phyloP scores from a whole-genome alignment of 805 yeast species.

The Martiniozyma abietophila region DNA sequence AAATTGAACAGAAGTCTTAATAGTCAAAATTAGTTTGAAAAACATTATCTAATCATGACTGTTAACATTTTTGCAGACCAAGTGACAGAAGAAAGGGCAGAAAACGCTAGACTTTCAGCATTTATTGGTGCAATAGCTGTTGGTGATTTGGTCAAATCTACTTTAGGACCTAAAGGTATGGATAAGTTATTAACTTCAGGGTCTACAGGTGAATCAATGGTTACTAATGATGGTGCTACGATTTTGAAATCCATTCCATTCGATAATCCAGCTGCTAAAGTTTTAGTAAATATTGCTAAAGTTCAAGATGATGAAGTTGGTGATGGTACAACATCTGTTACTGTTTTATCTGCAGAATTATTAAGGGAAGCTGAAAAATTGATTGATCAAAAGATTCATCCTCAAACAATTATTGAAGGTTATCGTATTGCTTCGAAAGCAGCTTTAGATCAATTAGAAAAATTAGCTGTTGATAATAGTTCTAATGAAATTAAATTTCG shows the following conservation, averaged over 20 bases:
- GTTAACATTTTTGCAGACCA: conserved; percentile 96
- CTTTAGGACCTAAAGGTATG: conserved; percentile 98
- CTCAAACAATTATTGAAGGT: conserved; percentile 96
- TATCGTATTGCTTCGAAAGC: conserved; percentile 79
- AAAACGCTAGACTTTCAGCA: conserved; percentile 94
- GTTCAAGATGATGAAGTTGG: conserved; percentile 99
- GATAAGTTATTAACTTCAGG: conserved; percentile 89
- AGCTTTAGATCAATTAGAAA: conserved; percentile 75
- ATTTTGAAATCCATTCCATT: conserved; percentile 88
- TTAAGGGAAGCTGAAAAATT: conserved; percentile 90
- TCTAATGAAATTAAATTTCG: conserved; percentile 49
- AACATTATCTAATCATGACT: conserved; percentile 50
- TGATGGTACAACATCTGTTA: conserved; percentile 96
- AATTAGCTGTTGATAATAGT: conserved; percentile 67
- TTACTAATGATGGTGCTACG: conserved; percentile 98
- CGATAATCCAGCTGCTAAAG: conserved; percentile 96
- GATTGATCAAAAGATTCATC: conserved; percentile 89
- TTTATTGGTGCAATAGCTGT: conserved; percentile 99
- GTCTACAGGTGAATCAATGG: conserved; percentile 64
- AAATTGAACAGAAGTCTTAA: too few relatives aligned
- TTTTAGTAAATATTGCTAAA: conserved; percentile 86
- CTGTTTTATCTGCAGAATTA: conserved; percentile 83
- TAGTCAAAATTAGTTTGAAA: too few relatives aligned
- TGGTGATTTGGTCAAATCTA: conserved; percentile 89
- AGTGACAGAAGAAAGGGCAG: conserved; percentile 95